Conservation (phyloP, 2,329 filamentous ascomycete species). For the Penicillium sp. region DNA sequence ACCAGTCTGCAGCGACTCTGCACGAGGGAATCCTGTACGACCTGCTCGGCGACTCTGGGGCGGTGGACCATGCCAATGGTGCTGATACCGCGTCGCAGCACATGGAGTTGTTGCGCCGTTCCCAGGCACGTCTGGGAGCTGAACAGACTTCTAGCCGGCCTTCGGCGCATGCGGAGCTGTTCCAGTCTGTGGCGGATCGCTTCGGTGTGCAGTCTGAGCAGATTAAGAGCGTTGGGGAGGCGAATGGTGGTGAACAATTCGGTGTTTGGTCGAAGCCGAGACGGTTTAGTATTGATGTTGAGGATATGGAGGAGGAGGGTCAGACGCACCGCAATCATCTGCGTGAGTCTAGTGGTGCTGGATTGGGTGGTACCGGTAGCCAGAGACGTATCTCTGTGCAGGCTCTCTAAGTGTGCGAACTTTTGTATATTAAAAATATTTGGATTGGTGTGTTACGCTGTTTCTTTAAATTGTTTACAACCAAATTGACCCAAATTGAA, state of each 20-base stretch:
- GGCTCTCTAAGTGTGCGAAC: conserved; percentile 9
- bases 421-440: background rate
- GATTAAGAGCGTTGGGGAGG: conserved; percentile 16
- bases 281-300: conserved; percentile 29
- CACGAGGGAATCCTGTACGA: conserved; percentile 28
- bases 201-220: conserved; percentile 22
- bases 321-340: conserved; percentile 26
- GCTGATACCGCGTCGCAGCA: conserved; percentile 25
- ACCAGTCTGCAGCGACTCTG: conserved; percentile 25
- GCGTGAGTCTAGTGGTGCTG: conserved; percentile 24
- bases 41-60: conserved; percentile 22
- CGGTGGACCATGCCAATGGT: conserved; percentile 14
- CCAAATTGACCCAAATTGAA: background rate
- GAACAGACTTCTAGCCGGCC: conserved; percentile 11
- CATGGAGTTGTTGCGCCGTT: conserved; percentile 25
- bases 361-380: conserved; percentile 21
- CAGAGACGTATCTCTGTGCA: conserved; percentile 21
- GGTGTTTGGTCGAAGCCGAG: conserved; percentile 29
- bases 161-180: conserved; percentile 20
- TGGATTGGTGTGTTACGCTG: conserved; percentile 1
- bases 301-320: conserved; percentile 22
- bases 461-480: conserved; percentile 2
- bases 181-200: conserved; percentile 23
- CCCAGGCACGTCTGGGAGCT: conserved; percentile 20
- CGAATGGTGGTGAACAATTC: conserved; percentile 19